A percentile compares a stretch with the other conserved stretches of the same genome.
Conservation (phyloP, 2,329 filamentous ascomycete species). For the Alternaria triticina region DNA sequence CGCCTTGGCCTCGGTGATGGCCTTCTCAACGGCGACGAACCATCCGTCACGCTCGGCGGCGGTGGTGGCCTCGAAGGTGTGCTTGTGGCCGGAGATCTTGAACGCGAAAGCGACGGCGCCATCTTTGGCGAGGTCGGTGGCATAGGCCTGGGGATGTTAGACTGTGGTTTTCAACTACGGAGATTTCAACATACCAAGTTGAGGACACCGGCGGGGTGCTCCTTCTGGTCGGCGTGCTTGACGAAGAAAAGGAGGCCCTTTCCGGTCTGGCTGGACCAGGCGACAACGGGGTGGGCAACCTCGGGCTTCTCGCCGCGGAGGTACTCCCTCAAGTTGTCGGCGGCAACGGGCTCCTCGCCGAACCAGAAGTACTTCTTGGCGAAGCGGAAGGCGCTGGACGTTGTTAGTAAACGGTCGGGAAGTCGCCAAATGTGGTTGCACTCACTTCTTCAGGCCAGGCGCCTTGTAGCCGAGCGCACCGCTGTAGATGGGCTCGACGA, state of each 20-base stretch:
- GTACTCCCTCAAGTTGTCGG: constrained; percentile 76
- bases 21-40: constrained; percentile 73
- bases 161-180: background rate
- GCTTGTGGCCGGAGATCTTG: constrained; percentile 85
- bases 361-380: constrained; percentile 86
- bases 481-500: constrained; percentile 74
- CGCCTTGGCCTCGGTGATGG: constrained; percentile 74
- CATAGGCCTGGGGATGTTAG: constrained; percentile 62
- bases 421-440: constrained; percentile 8
- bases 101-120: constrained; percentile 84
- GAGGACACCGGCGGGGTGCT: constrained; percentile 79
- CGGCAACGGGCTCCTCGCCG: constrained; percentile 71
- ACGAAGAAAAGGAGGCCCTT: constrained; percentile 94
- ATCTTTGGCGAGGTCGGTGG: constrained; percentile 75
- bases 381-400: constrained; percentile 78
- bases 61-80: constrained; percentile 82
- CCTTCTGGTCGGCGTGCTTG: constrained; percentile 83
- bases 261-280: constrained; percentile 92
- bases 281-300: constrained; percentile 77
- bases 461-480: constrained; percentile 90
- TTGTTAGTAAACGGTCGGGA: constrained; percentile 13
- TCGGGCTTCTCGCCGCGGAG: constrained; percentile 87
- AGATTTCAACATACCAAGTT: constrained; percentile 70
- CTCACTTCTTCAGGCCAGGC: constrained; percentile 88
- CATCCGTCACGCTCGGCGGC: constrained; percentile 87